These are phyloP conservation scores for Fusarium coicis DNA, from an alignment of 2,329 filamentous ascomycete genomes.

Conservation along the genomic window DNA sequence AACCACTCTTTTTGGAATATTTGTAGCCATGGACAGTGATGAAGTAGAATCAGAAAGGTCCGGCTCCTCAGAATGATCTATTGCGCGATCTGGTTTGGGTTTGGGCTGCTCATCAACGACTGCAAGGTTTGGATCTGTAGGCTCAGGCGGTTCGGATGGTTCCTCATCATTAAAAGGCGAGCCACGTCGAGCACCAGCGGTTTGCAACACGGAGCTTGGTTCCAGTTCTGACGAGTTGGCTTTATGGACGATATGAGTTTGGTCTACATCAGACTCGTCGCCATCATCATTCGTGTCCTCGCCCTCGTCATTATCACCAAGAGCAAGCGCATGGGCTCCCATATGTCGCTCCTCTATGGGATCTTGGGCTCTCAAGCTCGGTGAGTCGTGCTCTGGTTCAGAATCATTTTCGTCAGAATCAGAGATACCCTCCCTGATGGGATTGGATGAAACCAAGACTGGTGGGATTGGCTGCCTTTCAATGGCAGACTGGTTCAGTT, in stretches of 20 bases:
- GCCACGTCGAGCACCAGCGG: background rate
- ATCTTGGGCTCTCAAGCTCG: background rate
- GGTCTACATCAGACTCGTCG: background rate
- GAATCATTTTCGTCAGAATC: background rate
- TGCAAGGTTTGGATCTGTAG: background rate
- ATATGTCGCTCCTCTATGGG: background rate
- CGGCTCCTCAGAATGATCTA: background rate
- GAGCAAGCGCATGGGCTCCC: background rate
- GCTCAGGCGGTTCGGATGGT: background rate
- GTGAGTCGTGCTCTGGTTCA: conserved; percentile 8
- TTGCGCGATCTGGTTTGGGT: background rate
- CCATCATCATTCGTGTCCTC: background rate
- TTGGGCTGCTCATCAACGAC: background rate
- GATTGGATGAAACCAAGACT: background rate
- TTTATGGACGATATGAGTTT: background rate
- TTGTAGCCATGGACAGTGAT: background rate
- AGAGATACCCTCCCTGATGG: background rate
- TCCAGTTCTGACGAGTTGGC: background rate
- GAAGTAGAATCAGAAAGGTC: conserved; percentile 4
- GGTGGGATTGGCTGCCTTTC: background rate
- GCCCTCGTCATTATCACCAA: background rate
- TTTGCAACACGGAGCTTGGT: background rate
- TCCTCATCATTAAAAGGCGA: conserved; percentile 7
- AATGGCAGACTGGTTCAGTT: background rate
- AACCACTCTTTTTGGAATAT: background rate